phyloP scores from a whole-genome alignment of 2,329 filamentous ascomycete genomes.

The Aspergillus sergii region DNA sequence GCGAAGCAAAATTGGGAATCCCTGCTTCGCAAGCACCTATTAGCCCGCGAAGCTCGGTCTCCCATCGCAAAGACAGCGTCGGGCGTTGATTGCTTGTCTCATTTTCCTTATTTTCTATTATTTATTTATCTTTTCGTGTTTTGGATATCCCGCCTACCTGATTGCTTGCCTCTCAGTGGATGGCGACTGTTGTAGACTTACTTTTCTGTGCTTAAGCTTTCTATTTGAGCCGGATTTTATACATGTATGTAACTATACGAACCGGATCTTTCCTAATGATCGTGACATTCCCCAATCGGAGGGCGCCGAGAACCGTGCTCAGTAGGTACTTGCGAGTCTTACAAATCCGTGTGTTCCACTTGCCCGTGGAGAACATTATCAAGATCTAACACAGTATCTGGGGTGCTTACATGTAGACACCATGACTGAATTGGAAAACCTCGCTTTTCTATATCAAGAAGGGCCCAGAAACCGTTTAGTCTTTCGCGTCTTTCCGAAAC shows the following conservation, averaged over 20 bases:
- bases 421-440: too few species aligned
- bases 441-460: too few species aligned
- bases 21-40: slow-evolving; percentile 33
- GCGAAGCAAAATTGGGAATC: slow-evolving; percentile 68
- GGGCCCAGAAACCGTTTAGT: too few species aligned
- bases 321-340: too few species aligned
- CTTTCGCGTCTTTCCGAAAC: too few species aligned
- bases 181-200: slow-evolving; percentile 27
- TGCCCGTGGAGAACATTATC: too few species aligned
- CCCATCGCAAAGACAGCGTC: slow-evolving; percentile 35
- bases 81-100: slow-evolving; percentile 16
- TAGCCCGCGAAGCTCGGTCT: slow-evolving; percentile 40
- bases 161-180: slow-evolving; percentile 21
- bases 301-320: background rate
- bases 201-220: slow-evolving; percentile 14
- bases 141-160: slow-evolving; percentile 35
- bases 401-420: too few species aligned
- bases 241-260: slow-evolving; percentile 15
- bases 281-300: background rate
- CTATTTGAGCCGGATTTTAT: slow-evolving; percentile 11
- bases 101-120: slow-evolving; percentile 6
- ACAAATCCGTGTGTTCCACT: too few species aligned
- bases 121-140: slow-evolving; percentile 19
- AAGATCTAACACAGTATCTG: too few species aligned
- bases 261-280: background rate